Evolutionary conservation across 192 early-diverging fungal species (phyloP).

Genomic region (Coemansia sp.): DNA sequence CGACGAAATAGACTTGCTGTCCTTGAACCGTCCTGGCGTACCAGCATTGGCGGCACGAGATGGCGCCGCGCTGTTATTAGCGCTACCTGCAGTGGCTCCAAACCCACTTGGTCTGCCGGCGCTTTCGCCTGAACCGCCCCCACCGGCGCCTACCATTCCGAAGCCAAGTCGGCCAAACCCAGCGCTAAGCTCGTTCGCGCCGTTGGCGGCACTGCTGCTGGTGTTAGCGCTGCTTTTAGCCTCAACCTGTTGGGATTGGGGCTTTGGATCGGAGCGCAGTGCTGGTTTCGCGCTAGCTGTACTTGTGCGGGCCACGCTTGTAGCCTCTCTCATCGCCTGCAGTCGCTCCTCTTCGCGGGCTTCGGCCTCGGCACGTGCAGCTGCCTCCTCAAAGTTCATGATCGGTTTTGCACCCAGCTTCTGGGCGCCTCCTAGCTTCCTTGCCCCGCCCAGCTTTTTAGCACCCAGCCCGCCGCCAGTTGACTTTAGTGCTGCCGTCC

Average conservation of each 20-base stretch:
- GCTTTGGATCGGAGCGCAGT: neutral
- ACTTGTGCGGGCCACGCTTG: neutral
- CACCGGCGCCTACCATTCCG: constrained; percentile 32
- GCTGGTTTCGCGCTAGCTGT: neutral
- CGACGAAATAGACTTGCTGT: constrained; percentile 35
- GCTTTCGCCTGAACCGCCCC: constrained; percentile 5
- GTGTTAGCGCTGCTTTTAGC: neutral
- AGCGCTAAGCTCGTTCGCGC: constrained; percentile 61
- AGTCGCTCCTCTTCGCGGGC: constrained; percentile 66
- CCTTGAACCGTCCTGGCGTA: constrained; percentile 1
- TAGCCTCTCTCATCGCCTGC: constrained; percentile 51
- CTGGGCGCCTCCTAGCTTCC: constrained; percentile 83
- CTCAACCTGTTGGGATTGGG: neutral
- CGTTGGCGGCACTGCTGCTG: neutral
- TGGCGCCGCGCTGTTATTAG: neutral
- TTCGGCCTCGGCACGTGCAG: constrained; percentile 78
- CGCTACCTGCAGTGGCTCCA: constrained; percentile 44
- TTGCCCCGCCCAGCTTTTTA: constrained; percentile 50
- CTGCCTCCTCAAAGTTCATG: constrained; percentile 90
- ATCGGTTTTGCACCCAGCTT: constrained; percentile 69
- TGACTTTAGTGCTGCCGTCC: constrained; percentile 22
- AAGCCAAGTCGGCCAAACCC: constrained; percentile 70
- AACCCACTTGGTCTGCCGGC: constrained; percentile 45
- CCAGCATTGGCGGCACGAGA: neutral
- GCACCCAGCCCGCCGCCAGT: constrained; percentile 31